Evolutionary conservation across 352 stramenopile species (phyloP).

Genomic region (Pythium periplocum): DNA sequence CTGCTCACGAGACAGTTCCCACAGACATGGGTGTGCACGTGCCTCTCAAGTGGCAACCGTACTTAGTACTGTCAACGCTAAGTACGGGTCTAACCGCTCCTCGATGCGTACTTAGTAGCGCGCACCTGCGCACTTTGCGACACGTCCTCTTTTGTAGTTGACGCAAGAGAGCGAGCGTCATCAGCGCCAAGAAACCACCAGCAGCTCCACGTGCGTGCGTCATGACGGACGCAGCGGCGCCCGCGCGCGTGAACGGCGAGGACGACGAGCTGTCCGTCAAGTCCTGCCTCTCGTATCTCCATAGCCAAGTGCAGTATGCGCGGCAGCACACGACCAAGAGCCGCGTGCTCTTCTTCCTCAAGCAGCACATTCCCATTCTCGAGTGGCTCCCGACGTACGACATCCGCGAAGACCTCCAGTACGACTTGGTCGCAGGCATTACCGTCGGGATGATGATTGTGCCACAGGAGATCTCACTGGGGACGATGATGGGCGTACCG

Average conservation of each 20-base stretch:
- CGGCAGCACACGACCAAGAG: constrained; percentile 19
- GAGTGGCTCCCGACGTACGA: constrained; percentile 61
- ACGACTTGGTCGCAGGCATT: constrained; percentile 47
- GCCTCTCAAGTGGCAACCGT: too few relatives aligned
- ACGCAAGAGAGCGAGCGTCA: too few relatives aligned
- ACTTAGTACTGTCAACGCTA: too few relatives aligned
- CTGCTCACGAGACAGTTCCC: too few relatives aligned
- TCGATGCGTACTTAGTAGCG: too few relatives aligned
- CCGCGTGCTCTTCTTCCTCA: constrained; percentile 28
- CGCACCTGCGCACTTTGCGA: too few relatives aligned
- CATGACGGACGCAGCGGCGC: constrained; percentile 6
- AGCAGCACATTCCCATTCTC: constrained; percentile 51
- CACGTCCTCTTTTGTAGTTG: too few relatives aligned
- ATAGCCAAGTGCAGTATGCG: constrained; percentile 11
- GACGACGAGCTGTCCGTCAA: constrained; percentile 10
- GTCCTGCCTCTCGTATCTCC: constrained; percentile 1
- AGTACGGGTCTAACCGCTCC: too few relatives aligned
- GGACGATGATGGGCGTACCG: constrained; percentile 82
- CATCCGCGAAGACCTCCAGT: constrained; percentile 41
- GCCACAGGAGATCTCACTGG: constrained; percentile 87
- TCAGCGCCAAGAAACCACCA: too few relatives aligned
- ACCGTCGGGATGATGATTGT: constrained; percentile 87
- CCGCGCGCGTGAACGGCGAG: neutral
- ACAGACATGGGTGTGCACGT: too few relatives aligned
- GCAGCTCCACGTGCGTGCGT: neutral